phyloP scores from a whole-genome alignment of 1,284 basidiomycete genomes.

The Moesziomyces antarcticus region DNA sequence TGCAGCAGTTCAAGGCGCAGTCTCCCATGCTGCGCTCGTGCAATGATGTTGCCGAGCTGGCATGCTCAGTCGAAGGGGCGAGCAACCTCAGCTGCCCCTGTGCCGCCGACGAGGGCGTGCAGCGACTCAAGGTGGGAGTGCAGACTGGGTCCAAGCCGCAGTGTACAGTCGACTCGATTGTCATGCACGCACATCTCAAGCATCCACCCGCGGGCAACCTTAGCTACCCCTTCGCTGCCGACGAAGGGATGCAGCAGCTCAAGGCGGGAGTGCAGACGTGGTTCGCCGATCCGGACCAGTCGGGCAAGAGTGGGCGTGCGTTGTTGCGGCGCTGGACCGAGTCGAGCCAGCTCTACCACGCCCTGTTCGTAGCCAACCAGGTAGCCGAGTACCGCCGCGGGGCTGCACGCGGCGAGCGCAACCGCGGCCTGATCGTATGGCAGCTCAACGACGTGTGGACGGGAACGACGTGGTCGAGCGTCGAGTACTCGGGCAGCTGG shows the following conservation, averaged over 20 bases:
- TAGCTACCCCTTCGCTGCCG: conserved; percentile 74
- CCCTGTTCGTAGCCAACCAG: conserved; percentile 70
- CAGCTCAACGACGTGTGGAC: conserved; percentile 79
- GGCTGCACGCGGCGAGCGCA: conserved; percentile 74
- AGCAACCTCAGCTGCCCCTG: too few species aligned
- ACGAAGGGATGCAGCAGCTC: conserved; percentile 74
- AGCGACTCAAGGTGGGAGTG: too few species aligned
- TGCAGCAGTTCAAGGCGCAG: too few species aligned
- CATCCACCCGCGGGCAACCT: conserved; percentile 73
- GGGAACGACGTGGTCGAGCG: conserved; percentile 74
- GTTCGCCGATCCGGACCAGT: conserved; percentile 53
- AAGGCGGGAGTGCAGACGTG: conserved; percentile 71
- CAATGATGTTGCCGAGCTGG: too few species aligned
- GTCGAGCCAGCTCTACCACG: conserved; percentile 46
- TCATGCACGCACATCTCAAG: conserved; percentile 74
- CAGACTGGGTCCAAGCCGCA: too few species aligned
- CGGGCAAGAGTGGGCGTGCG: not conserved
- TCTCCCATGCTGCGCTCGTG: too few species aligned
- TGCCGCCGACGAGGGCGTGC: too few species aligned
- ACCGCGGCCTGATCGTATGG: conserved; percentile 75
- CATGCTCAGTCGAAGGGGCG: too few species aligned
- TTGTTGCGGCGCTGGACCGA: conserved; percentile 36
- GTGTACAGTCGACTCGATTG: too few species aligned
- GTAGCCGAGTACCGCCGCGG: conserved; percentile 77
- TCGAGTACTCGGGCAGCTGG: conserved; percentile 76